These are phyloP conservation scores for Oleoguttula mirabilis DNA, from an alignment of 495 filamentous ascomycete species.

Conservation along the genomic window DNA sequence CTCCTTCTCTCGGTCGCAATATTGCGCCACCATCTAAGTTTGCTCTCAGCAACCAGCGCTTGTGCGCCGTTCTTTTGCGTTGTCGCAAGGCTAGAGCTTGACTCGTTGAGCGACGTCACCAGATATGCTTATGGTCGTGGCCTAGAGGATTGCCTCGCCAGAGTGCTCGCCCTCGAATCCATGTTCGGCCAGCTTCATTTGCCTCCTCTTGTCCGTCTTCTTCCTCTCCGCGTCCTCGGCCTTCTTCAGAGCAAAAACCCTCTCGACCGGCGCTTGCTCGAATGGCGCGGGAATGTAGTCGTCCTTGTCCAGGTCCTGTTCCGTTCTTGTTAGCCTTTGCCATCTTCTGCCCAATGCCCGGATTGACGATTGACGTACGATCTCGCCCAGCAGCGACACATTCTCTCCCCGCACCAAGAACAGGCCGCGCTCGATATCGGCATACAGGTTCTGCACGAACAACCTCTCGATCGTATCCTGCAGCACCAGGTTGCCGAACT, in stretches of 20 bases:
- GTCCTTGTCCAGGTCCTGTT: constrained; percentile 80
- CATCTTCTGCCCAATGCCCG: too few species aligned
- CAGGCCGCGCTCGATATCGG: constrained; percentile 67
- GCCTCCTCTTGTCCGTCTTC: constrained; percentile 53
- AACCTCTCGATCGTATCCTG: constrained; percentile 83
- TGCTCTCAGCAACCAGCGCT: too few species aligned
- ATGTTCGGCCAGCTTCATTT: constrained; percentile 54
- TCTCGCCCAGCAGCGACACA: constrained; percentile 80
- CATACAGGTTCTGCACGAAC: constrained; percentile 60
- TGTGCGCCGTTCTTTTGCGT: too few species aligned
- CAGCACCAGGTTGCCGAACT: constrained; percentile 91
- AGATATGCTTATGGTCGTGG: too few species aligned
- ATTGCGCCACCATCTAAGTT: too few species aligned
- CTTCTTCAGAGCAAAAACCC: constrained; percentile 62
- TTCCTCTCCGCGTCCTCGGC: constrained; percentile 56
- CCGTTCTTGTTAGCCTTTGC: too few species aligned
- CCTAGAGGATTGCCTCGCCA: constrained; percentile 28
- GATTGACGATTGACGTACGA: constrained; percentile 55
- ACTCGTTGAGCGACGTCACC: too few species aligned
- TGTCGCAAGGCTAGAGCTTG: too few species aligned
- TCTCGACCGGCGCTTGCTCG: constrained; percentile 50
- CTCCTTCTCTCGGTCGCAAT: neutral
- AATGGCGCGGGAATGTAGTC: constrained; percentile 67
- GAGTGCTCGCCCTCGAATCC: constrained; percentile 83
- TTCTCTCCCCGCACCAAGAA: constrained; percentile 92